Percentiles rank a stretch among this genome's conserved stretches.
Evolutionary conservation across 2,329 filamentous ascomycete species (phyloP).

Genomic region (Atkinsonella texensis): DNA sequence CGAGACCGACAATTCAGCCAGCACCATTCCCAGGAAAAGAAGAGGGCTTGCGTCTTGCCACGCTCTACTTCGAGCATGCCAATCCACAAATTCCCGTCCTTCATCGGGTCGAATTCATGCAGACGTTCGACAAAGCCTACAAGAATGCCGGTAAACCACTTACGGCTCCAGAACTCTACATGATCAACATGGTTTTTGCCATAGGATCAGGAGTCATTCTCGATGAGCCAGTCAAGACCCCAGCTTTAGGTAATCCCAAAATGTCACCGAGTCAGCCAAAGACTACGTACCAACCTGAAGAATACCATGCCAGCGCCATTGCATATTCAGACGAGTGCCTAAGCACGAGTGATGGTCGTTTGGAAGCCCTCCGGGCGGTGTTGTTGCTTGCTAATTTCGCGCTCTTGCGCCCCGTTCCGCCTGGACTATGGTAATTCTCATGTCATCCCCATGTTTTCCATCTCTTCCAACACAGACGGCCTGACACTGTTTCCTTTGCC

Average conservation of each 20-base stretch:
- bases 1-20: slow-evolving; percentile 74
- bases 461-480: neutral
- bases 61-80: slow-evolving; percentile 88
- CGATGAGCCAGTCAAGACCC: slow-evolving; percentile 44
- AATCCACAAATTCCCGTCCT: slow-evolving; percentile 93
- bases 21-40: slow-evolving; percentile 73
- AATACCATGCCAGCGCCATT: slow-evolving; percentile 92
- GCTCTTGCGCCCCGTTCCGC: slow-evolving; percentile 77
- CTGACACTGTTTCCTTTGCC: neutral
- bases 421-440: slow-evolving; percentile 64
- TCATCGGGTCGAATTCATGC: slow-evolving; percentile 80
- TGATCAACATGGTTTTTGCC: slow-evolving; percentile 93
- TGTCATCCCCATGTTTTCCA: no score
- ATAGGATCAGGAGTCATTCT: slow-evolving; percentile 92
- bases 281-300: slow-evolving; percentile 64
- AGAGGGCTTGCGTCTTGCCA: slow-evolving; percentile 59
- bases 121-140: slow-evolving; percentile 76
- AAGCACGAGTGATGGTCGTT: slow-evolving; percentile 70
- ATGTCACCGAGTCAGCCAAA: slow-evolving; percentile 18
- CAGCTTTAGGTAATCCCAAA: slow-evolving; percentile 23
- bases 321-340: slow-evolving; percentile 82
- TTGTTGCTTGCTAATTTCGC: slow-evolving; percentile 84
- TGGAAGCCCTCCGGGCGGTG: slow-evolving; percentile 91
- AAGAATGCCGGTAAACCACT: slow-evolving; percentile 51
- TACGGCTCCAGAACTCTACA: slow-evolving; percentile 74